Evolutionary conservation across 371 early-diverging fungal genomes (phyloP).

Genomic region (Thermomucor indicae-seudaticae): DNA sequence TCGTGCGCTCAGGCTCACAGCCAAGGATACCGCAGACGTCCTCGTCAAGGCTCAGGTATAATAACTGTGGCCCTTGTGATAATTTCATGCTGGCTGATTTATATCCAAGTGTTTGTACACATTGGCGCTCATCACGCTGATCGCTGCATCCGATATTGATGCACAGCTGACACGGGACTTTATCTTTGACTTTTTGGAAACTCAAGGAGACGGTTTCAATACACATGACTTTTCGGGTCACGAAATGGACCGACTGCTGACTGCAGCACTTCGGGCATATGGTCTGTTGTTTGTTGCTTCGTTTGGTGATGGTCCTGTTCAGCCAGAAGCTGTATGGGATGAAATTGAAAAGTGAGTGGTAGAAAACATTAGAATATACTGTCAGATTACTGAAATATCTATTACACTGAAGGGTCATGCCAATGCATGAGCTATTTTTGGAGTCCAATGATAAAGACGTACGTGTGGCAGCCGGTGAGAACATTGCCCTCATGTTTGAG

Average conservation of each 20-base stretch:
- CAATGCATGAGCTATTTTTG: conserved; percentile 47
- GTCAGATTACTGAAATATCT: background rate
- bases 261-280: conserved; percentile 40
- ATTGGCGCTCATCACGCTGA: conserved; percentile 58
- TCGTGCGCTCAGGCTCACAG: conserved; percentile 42
- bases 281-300: conserved; percentile 47
- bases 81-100: background rate
- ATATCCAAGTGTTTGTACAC: conserved; percentile 34
- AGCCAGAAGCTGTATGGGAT: conserved; percentile 37
- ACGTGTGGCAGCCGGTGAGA: conserved; percentile 72
- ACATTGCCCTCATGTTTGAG: conserved; percentile 72
- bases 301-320: conserved; percentile 36
- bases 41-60: conserved; percentile 33
- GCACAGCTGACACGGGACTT: conserved; percentile 34
- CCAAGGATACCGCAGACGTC: conserved; percentile 34
- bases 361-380: background rate
- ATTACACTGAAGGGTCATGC: conserved; percentile 33
- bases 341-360: conserved; percentile 45
- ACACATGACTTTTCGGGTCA: conserved; percentile 22
- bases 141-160: conserved; percentile 58
- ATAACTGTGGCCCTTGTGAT: background rate
- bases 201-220: conserved; percentile 35
- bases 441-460: conserved; percentile 64
- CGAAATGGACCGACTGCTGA: conserved; percentile 23
- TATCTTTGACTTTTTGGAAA: conserved; percentile 38